A percentile compares a stretch with the other conserved stretches of the same genome.
Conservation (phyloP, 2,329 filamentous ascomycete species). For the Cercospora sp. region DNA sequence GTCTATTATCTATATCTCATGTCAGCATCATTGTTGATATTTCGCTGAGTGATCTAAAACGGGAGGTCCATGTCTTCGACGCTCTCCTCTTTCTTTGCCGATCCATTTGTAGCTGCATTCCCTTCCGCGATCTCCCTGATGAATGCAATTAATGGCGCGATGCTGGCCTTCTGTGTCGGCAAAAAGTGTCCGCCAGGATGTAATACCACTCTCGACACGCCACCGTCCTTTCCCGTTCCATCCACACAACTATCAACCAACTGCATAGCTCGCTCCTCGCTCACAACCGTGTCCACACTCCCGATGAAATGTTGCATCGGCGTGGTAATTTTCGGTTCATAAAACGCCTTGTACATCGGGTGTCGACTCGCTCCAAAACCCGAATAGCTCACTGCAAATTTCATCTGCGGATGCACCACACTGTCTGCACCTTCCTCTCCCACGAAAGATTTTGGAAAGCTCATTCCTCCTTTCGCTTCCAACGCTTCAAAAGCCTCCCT, state of each 20-base stretch:
- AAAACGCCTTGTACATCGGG: constrained; percentile 65
- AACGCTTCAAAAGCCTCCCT: constrained; percentile 51
- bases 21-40: background rate
- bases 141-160: constrained; percentile 72
- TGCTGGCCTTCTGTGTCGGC: constrained; percentile 76
- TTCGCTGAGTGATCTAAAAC: constrained; percentile 48
- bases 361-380: constrained; percentile 70
- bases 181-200: constrained; percentile 92
- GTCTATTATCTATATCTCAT: constrained; percentile 3
- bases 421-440: constrained; percentile 34
- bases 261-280: constrained; percentile 68
- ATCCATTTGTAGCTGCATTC: constrained; percentile 42
- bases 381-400: constrained; percentile 74
- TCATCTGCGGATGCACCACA: constrained; percentile 57
- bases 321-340: constrained; percentile 73
- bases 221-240: constrained; percentile 45
- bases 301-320: constrained; percentile 81
- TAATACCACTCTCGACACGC: constrained; percentile 55
- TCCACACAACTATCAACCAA: constrained; percentile 66
- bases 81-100: constrained; percentile 52
- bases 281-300: constrained; percentile 82
- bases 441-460: constrained; percentile 55
- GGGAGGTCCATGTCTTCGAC: constrained; percentile 70
- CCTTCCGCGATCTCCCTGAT: constrained; percentile 51
- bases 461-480: constrained; percentile 47